A percentile compares a stretch with the other conserved stretches of the same genome.
Evolutionary conservation across 2,329 filamentous ascomycete species (phyloP).

Genomic region (Boeremia exigua): DNA sequence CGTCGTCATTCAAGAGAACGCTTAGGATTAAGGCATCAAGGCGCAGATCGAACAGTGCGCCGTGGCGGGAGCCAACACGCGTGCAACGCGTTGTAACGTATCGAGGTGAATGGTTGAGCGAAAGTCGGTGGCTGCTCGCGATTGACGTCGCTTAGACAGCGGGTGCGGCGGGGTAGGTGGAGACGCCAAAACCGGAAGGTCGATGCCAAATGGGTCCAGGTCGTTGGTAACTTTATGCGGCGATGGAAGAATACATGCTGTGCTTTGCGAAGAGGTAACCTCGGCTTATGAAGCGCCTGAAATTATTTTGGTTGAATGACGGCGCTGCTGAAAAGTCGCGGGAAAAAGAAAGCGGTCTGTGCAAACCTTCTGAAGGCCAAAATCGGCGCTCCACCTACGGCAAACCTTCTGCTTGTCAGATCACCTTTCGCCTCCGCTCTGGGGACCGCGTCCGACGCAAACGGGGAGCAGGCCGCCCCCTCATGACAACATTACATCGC

Average conservation of each 20-base stretch:
- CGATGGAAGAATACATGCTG: neutral
- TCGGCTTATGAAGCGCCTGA: conserved; percentile 13
- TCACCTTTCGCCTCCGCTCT: neutral
- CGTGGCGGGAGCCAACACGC: conserved; percentile 15
- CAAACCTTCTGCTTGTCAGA: conserved; percentile 13
- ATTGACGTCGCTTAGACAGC: conserved; percentile 19
- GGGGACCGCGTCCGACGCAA: conserved; percentile 5
- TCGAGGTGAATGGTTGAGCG: conserved; percentile 20
- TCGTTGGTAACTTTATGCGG: conserved; percentile 8
- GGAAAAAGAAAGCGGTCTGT: conserved; percentile 6
- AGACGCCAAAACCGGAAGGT: conserved; percentile 16
- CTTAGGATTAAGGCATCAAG: conserved; percentile 16
- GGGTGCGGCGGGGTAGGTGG: conserved; percentile 19
- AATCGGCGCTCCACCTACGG: conserved; percentile 13
- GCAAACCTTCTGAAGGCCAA: conserved; percentile 9
- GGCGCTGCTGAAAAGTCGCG: conserved; percentile 8
- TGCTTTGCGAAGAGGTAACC: conserved; percentile 3
- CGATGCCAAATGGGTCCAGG: conserved; percentile 5
- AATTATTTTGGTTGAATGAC: conserved; percentile 13
- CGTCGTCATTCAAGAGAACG: conserved; percentile 10
- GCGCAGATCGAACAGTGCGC: conserved; percentile 17
- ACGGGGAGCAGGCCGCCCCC: conserved; percentile 2
- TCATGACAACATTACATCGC: neutral
- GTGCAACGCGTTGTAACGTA: conserved; percentile 20
- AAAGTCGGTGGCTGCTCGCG: conserved; percentile 19